Evolutionary conservation across 495 filamentous ascomycete genomes (phyloP), one percentile per base, ranked within the genome.

Genomic region (Daldinia caldariorum): DNA sequence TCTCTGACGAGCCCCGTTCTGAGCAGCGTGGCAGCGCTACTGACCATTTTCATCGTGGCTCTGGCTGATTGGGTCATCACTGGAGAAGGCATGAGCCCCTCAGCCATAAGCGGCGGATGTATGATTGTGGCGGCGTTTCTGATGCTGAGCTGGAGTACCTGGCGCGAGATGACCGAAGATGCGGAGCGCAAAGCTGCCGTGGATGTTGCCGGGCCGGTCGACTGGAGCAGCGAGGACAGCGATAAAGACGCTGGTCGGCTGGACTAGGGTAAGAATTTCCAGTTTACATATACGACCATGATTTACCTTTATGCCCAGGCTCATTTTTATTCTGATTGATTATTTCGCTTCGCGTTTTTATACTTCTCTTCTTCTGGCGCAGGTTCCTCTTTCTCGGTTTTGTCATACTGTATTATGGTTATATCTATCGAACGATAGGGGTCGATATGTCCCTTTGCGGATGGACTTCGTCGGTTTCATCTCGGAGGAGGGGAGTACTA

Each of bases 41-140:
- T 99, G 31, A 98, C 95, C 14, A 98, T 99, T 70, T 97, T 99
- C 83, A 86, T 97, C 57, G 94, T 99, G 1, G 94, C 94, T 0
- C 84, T 97, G 39, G 91, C 90, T 37, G 95, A 99, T 77, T 97
- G 94, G 91, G 72, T 92, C 50, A 82, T 91, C 63, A 94, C 91
- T 1, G 93, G 93, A 26, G 83, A 88, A 61, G 88, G 90, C 0
- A 83, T 97, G 31, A 90, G 89, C 49, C 74, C 83, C 2, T 90
- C 93, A 0, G 90, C 94, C 4, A 84, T 98, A 3, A 74, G 87
- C 9, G 95, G 95, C n/a, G 94, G 95, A 2, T 63, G 92, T 26
- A 75, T 97, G 61, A 99, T 99, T 74, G 90, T 96, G 66, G 83
- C 80, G 1, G 95, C 95, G 0, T 99, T 99, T 75, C 81, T 89